These are phyloP conservation scores for Angophora floribunda DNA, from an alignment of 345 rosid genomes.

Conservation along the genomic window DNA sequence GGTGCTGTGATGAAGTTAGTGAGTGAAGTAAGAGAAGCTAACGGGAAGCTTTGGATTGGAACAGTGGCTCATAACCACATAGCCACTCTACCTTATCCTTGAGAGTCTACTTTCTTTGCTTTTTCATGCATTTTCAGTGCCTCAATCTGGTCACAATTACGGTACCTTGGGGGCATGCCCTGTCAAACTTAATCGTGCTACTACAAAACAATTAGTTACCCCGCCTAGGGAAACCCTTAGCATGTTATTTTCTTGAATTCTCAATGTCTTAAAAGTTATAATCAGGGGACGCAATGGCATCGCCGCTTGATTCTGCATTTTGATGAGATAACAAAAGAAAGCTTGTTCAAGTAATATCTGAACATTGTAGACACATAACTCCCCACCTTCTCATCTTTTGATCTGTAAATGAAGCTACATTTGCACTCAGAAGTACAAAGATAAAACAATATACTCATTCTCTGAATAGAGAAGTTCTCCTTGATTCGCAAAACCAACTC, in stretches of 20 bases:
- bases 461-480: not conserved
- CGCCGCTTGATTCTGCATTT: not conserved
- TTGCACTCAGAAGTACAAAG: not conserved
- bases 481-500: not conserved
- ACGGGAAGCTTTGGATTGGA: slow-evolving; percentile 95
- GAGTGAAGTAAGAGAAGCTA: slow-evolving; percentile 81
- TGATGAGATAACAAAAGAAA: not conserved
- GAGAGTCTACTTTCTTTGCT: not conserved
- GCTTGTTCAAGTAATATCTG: not conserved
- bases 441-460: not conserved
- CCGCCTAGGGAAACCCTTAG: not conserved
- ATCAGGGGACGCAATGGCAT: not conserved
- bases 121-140: not conserved
- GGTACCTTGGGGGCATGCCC: not conserved
- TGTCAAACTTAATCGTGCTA: not conserved
- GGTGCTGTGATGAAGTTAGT: slow-evolving; percentile 88
- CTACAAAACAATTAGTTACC: not conserved
- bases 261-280: too few relatives aligned
- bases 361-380: not conserved
- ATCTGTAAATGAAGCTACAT: not conserved
- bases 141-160: not conserved
- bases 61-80: slow-evolving; percentile 97
- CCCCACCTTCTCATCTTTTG: not conserved
- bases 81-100: slow-evolving; percentile 68
- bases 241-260: not conserved